Base-by-base conservation (phyloP, 2,329 filamentous ascomycete genomes). In the Cadophora gregata region DNA sequence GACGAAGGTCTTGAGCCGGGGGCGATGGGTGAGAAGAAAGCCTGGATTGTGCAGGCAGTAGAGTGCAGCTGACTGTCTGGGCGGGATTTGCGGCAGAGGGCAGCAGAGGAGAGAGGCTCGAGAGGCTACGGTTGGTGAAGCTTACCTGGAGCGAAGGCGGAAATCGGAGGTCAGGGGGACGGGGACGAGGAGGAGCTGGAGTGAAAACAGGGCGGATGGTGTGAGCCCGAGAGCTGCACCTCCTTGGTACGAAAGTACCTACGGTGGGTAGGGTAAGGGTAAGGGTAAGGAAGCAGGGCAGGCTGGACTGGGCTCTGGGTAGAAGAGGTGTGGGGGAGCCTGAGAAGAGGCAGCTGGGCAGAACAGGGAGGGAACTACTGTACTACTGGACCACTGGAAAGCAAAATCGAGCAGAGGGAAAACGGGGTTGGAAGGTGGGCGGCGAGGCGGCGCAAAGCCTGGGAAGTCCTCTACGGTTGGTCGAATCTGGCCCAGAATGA, bases 61-160 rank as follows among this genome's bases (percentile, higher is more conserved):
- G n/a, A n/a, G n/a, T 6, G 45, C 55, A 60, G 58, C 38, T 48
- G 42, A 45, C 42, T 48, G 38, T 48, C 38, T 60, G 58, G 38
- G 27, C 58, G 38, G 36, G 58, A 14, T n/a, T 38, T 58, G 10
- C 50, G 60, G 45, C 29, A 51, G 29, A 25, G 10, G n/a, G 29
- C 45, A 33, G 50, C 14, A 29, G 29, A 27, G 5, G 36, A 45
- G 42, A 61, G 59, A 27, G 25, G 29, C 16, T 29, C 9, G 4
- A 21, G 16, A 33, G 12, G 53, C 59, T 62, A 62, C 45, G 47
- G 59, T 38, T 19, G 59, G 45, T 51, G 45, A 51, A 6, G 47
- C 42, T 25, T 24, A 38, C 48, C 48, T 51, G 38, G 12, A 45
- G 27, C 24, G 58, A 60, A 62, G 47, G 36, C n/a, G 59, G 45